Evolutionary conservation across 2,329 filamentous ascomycete genomes (phyloP).

Genomic region (Penicillium corylophilum): DNA sequence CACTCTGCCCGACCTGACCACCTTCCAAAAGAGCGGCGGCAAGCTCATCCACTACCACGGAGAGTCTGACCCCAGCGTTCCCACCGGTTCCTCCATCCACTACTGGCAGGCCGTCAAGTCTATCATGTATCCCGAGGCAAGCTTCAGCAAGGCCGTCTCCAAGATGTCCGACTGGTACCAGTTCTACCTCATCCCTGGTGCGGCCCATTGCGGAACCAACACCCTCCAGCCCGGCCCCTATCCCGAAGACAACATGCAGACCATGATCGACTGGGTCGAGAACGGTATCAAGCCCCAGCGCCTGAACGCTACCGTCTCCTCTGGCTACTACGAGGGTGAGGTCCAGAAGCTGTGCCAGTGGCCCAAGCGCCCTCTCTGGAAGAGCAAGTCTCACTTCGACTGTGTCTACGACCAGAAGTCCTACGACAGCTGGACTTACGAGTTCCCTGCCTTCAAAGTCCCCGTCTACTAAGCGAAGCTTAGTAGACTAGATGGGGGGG

Average conservation of each 20-base stretch:
- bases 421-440: slow-evolving; percentile 43
- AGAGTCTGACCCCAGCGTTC: slow-evolving; percentile 55
- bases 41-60: slow-evolving; percentile 62
- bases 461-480: slow-evolving; percentile 35
- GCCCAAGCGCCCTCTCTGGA: slow-evolving; percentile 35
- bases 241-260: slow-evolving; percentile 48
- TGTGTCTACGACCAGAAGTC: slow-evolving; percentile 42
- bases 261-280: slow-evolving; percentile 55
- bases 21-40: slow-evolving; percentile 51
- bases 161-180: slow-evolving; percentile 55
- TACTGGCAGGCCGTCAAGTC: slow-evolving; percentile 56
- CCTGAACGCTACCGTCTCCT: slow-evolving; percentile 43
- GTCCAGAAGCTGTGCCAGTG: slow-evolving; percentile 38
- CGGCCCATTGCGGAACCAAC: slow-evolving; percentile 53
- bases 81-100: slow-evolving; percentile 54
- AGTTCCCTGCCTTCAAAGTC: slow-evolving; percentile 40
- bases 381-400: slow-evolving; percentile 31
- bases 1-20: slow-evolving; percentile 53
- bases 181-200: slow-evolving; percentile 56
- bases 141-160: slow-evolving; percentile 38
- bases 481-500: neutral
- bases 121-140: slow-evolving; percentile 51
- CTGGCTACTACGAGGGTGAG: slow-evolving; percentile 31
- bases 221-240: slow-evolving; percentile 47
- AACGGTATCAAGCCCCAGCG: slow-evolving; percentile 46